Evolutionary conservation across 768 basidiomycete genomes (phyloP).

Genomic region (Polyporus arcularius): DNA sequence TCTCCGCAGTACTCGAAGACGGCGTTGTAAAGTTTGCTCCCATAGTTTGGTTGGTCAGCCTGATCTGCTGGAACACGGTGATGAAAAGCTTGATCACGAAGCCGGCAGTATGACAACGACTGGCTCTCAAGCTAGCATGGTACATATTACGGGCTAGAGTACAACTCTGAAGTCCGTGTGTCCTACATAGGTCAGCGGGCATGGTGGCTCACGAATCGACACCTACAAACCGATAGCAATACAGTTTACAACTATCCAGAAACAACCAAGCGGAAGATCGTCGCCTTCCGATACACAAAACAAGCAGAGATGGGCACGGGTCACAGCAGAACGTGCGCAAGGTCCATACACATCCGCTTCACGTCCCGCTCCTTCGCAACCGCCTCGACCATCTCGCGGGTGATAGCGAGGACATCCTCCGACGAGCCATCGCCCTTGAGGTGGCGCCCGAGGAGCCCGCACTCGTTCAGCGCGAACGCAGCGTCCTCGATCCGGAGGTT

Average conservation of each 20-base stretch:
- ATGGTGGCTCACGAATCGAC: slow-evolving; percentile 7
- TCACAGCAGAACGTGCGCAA: slow-evolving; percentile 55
- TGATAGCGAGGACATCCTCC: slow-evolving; percentile 57
- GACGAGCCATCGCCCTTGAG: slow-evolving; percentile 33
- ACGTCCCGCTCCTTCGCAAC: slow-evolving; percentile 70
- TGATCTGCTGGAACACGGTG: too few species aligned
- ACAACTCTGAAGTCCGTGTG: too few species aligned
- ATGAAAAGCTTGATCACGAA: too few species aligned
- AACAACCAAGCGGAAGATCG: background rate
- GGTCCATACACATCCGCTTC: slow-evolving; percentile 67
- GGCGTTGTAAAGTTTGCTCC: too few species aligned
- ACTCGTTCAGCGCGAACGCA: slow-evolving; percentile 86
- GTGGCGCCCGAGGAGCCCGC: slow-evolving; percentile 66
- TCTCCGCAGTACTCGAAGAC: too few species aligned
- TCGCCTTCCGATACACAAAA: background rate
- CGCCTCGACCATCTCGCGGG: slow-evolving; percentile 65
- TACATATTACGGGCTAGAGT: too few species aligned
- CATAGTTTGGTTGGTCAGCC: too few species aligned
- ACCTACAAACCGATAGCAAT: slow-evolving; percentile 13
- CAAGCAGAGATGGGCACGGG: background rate
- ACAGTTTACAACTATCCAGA: background rate
- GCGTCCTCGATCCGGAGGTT: slow-evolving; percentile 84
- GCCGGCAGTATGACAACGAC: too few species aligned
- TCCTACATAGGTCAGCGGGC: too few species aligned
- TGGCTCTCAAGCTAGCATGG: too few species aligned